phyloP scores from a whole-genome alignment of 2,329 filamentous ascomycete genomes.

The Beauveria scarabaeidicola region DNA sequence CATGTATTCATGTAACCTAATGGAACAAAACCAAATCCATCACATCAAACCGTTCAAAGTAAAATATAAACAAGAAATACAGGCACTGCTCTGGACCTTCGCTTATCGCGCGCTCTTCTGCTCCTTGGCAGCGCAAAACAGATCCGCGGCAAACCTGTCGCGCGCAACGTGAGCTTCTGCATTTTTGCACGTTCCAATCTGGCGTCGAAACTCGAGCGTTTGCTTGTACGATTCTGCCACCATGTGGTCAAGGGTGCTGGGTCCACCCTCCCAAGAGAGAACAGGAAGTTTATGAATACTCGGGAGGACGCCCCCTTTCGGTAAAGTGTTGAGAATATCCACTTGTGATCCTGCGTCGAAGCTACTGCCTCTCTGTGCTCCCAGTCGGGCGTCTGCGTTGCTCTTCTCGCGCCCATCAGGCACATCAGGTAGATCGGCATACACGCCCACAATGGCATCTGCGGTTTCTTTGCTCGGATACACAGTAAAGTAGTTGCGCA shows the following conservation, averaged over 20 bases:
- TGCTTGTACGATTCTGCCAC: conserved; percentile 42
- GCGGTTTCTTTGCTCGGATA: conserved; percentile 59
- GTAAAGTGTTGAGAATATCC: conserved; percentile 41
- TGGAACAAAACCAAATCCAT: background rate
- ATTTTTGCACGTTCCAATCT: conserved; percentile 58
- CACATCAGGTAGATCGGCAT: conserved; percentile 62
- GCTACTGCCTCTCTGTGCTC: conserved; percentile 24
- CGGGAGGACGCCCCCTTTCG: conserved; percentile 34
- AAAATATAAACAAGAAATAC: background rate
- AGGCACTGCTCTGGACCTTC: background rate
- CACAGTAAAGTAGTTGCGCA: conserved; percentile 67
- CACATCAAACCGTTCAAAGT: background rate
- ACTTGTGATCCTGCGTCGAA: conserved; percentile 35
- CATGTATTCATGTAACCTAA: background rate
- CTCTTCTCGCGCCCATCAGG: conserved; percentile 59
- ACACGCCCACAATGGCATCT: conserved; percentile 58
- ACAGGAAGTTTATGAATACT: conserved; percentile 44
- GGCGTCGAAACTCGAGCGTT: conserved; percentile 47
- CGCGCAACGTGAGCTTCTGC: conserved; percentile 20
- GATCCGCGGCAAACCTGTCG: conserved; percentile 41
- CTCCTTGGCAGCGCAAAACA: conserved; percentile 50
- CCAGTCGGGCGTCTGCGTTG: conserved; percentile 16
- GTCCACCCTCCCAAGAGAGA: conserved; percentile 55
- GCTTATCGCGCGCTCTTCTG: conserved; percentile 19
- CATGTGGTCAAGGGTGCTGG: conserved; percentile 31